Evolutionary conservation across 306 rosid genomes (phyloP).

Genomic region (Ceratonia siliqua): DNA sequence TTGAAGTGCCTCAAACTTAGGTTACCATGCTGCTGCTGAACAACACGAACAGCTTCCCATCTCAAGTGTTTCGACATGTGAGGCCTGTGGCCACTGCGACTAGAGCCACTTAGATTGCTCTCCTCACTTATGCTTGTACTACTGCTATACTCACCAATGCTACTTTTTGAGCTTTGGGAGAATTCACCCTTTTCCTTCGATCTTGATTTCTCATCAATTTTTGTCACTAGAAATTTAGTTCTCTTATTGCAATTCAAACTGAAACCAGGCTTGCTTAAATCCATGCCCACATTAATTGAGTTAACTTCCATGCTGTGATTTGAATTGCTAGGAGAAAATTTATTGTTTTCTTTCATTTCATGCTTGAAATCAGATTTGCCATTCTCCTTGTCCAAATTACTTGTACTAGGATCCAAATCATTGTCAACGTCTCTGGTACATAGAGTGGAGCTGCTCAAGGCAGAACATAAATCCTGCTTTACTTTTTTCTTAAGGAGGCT

Average conservation of each 20-base stretch:
- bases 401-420: slow-evolving; percentile 45
- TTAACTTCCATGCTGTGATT: slow-evolving; percentile 58
- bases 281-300: slow-evolving; percentile 44
- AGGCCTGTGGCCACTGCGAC: slow-evolving; percentile 86
- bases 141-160: slow-evolving; percentile 88
- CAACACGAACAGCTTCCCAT: slow-evolving; percentile 84
- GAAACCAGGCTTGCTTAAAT: slow-evolving; percentile 52
- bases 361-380: slow-evolving; percentile 43
- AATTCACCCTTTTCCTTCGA: slow-evolving; percentile 86
- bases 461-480: slow-evolving; percentile 58
- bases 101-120: slow-evolving; percentile 75
- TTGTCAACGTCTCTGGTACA: slow-evolving; percentile 37
- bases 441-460: slow-evolving; percentile 45
- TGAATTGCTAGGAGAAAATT: slow-evolving; percentile 54
- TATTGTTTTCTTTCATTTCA: slow-evolving; percentile 51
- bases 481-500: slow-evolving; percentile 64
- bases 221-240: slow-evolving; percentile 54
- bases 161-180: slow-evolving; percentile 96
- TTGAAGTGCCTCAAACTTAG: slow-evolving; percentile 76
- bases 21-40: slow-evolving; percentile 75
- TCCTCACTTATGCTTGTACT: slow-evolving; percentile 94
- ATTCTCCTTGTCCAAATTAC: slow-evolving; percentile 50
- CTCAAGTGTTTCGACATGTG: slow-evolving; percentile 96
- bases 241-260: slow-evolving; percentile 54
- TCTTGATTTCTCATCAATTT: slow-evolving; percentile 69